Conservation (phyloP, 768 basidiomycete species). For the Rhodotorula toruloides region DNA sequence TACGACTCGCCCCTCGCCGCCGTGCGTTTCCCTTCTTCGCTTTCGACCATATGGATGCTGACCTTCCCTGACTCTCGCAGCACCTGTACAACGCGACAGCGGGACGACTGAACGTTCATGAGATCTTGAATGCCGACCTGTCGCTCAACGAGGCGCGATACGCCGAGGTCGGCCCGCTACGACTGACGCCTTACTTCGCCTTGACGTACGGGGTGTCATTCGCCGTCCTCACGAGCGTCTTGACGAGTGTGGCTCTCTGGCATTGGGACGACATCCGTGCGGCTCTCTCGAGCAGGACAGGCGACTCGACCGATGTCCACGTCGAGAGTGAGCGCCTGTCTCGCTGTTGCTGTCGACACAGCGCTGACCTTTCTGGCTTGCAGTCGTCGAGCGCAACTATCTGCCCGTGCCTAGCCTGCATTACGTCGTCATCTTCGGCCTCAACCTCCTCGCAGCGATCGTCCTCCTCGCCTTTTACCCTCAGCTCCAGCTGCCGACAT, state of each 20-base stretch:
- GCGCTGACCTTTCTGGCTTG: neutral
- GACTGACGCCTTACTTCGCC: conserved; percentile 42
- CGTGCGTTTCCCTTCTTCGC: neutral
- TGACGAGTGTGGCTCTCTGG: conserved; percentile 42
- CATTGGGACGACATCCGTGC: conserved; percentile 38
- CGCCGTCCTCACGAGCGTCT: conserved; percentile 41
- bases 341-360: neutral
- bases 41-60: neutral
- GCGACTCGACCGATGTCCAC: conserved; percentile 30
- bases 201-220: conserved; percentile 42
- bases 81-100: conserved; percentile 40
- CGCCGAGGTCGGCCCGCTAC: conserved; percentile 38
- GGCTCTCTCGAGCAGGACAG: conserved; percentile 20
- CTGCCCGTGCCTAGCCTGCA: conserved; percentile 29
- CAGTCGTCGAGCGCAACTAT: conserved; percentile 36
- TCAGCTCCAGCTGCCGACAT: conserved; percentile 41
- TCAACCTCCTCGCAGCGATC: conserved; percentile 32
- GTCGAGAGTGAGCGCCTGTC: conserved; percentile 19
- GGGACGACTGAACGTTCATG: conserved; percentile 42
- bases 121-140: conserved; percentile 41
- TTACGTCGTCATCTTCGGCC: conserved; percentile 29
- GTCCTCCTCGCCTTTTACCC: conserved; percentile 37
- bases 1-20: conserved; percentile 42
- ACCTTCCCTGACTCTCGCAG: neutral
- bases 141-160: conserved; percentile 41